These are phyloP conservation scores for Fistulinella cinereoalba DNA, from an alignment of 1,284 basidiomycete genomes.

Conservation along the genomic window DNA sequence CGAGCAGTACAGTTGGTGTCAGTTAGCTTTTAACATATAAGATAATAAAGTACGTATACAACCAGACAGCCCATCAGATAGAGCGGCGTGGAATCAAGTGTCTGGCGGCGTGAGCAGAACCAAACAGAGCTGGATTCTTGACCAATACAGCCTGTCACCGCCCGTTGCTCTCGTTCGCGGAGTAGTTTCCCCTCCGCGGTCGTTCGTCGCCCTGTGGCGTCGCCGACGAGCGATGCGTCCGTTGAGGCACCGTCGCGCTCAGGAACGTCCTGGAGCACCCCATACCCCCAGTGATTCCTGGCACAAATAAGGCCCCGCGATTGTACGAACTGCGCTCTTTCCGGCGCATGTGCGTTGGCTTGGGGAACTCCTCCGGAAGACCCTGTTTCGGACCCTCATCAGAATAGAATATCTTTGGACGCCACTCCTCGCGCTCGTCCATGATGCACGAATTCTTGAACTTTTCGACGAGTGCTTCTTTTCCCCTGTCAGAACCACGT, in stretches of 20 bases:
- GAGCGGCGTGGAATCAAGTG: conserved; percentile 12
- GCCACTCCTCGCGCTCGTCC: conserved; percentile 78
- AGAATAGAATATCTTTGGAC: conserved; percentile 82
- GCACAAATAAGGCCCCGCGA: conserved; percentile 64
- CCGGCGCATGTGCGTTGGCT: conserved; percentile 69
- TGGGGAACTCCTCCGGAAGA: conserved; percentile 75
- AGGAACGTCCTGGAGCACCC: conserved; percentile 32
- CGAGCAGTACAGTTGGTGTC: conserved; percentile 19
- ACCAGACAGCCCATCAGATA: conserved; percentile 16
- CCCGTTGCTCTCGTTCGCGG: conserved; percentile 9
- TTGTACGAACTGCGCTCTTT: conserved; percentile 77
- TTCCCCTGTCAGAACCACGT: conserved; percentile 52
- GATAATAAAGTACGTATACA: conserved; percentile 33
- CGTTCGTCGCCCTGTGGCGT: conserved; percentile 26
- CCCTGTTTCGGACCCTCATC: conserved; percentile 66
- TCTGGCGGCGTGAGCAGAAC: conserved; percentile 7
- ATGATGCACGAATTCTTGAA: conserved; percentile 84
- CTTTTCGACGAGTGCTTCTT: conserved; percentile 81
- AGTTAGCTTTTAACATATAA: conserved; percentile 36
- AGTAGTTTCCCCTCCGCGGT: conserved; percentile 23
- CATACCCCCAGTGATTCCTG: conserved; percentile 36
- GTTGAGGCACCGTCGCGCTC: conserved; percentile 22
- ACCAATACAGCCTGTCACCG: conserved; percentile 5
- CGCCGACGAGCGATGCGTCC: conserved; percentile 15
- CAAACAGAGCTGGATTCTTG: background rate